Base-by-base conservation (phyloP, 2,329 filamentous ascomycete species). In the Colletotrichum agaves region DNA sequence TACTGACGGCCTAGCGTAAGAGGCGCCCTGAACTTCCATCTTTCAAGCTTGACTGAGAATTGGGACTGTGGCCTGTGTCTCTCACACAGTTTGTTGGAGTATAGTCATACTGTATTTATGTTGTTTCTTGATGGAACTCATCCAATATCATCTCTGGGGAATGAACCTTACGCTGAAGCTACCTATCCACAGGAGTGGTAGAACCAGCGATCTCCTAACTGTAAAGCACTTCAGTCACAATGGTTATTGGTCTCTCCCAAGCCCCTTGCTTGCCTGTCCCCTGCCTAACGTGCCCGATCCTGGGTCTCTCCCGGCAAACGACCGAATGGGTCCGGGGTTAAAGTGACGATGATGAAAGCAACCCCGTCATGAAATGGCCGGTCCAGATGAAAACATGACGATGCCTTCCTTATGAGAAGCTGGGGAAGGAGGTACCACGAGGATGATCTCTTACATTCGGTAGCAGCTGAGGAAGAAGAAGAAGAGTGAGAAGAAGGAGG, bases 281-380 rank as follows among this genome's bases (percentile, higher is more conserved):
- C 59, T 57, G 63, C 47, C 59, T 21, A 43, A 17, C 39, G 52
- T 27, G 50, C 52, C 52, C 37, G 35, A 58, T 43, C n/a, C 52
- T 50, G 63, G 60, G 61, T 67, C 60, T 39, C n/a, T 52, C 58
- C 58, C 58, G 58, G 63, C 37, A 31, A 52, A 15, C 46, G 41
- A 44, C 21, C 52, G 44, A 56, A 67, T 35, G 37, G 60, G 52
- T 63, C 52, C 50, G 52, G 63, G 60, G 63, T 63, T 63, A 52
- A 11, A 50, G 19, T 43, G 41, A 23, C 33, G 31, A 47, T 56
- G 63, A 62, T 56, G 60, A 39, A 52, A 63, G 53, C 43, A 49
- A 35, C 27, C 46, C 63, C 15, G 23, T 52, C 35, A 61, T 67
- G 63, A 67, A 67, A 63, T 52, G 52, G 17, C 17, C 27, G 59